A percentile compares a stretch with the other conserved stretches of the same genome.
phyloP scores from a whole-genome alignment of 208 protist genomes.

The Wallacemonas rigidus region DNA sequence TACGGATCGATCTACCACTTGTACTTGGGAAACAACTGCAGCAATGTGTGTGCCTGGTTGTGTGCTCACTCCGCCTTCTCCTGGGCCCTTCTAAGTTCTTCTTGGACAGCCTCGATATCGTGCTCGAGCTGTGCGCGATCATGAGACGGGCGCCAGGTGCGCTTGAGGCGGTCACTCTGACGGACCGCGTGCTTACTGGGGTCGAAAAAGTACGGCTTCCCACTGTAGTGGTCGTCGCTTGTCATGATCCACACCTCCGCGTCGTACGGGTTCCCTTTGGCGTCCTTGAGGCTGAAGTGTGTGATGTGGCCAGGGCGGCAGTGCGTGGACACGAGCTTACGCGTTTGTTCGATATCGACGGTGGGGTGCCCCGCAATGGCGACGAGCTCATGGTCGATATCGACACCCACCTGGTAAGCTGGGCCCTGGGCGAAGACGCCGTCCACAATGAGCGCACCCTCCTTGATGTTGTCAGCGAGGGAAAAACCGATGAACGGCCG shows the following conservation, averaged over 20 bases:
- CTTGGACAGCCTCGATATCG: not conserved
- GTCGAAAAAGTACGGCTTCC: conserved; percentile 58
- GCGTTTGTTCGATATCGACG: conserved; percentile 25
- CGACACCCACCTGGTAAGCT: conserved; percentile 37
- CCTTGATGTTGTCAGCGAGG: conserved; percentile 44
- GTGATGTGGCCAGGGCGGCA: conserved; percentile 37
- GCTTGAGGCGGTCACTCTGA: conserved; percentile 46
- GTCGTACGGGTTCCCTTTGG: conserved; percentile 28
- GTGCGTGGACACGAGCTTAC: conserved; percentile 32
- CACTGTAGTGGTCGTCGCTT: conserved; percentile 33
- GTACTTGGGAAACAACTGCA: not conserved
- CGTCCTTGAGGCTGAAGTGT: conserved; percentile 23
- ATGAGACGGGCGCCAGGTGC: conserved; percentile 19
- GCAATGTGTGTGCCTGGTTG: not conserved
- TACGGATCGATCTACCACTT: too few species aligned
- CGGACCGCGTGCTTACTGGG: conserved; percentile 31
- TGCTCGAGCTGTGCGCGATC: not conserved
- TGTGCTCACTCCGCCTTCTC: not conserved
- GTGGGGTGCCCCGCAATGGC: conserved; percentile 26
- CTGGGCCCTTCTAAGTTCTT: not conserved
- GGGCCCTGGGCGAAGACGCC: conserved; percentile 44
- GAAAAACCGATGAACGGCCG: conserved; percentile 55
- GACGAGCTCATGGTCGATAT: conserved; percentile 46
- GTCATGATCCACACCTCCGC: conserved; percentile 61
- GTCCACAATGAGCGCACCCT: conserved; percentile 45